Evolutionary conservation across 495 filamentous ascomycete species (phyloP), one percentile per base, ranked within the genome.

Genomic region (Aspergillus homomorphus): DNA sequence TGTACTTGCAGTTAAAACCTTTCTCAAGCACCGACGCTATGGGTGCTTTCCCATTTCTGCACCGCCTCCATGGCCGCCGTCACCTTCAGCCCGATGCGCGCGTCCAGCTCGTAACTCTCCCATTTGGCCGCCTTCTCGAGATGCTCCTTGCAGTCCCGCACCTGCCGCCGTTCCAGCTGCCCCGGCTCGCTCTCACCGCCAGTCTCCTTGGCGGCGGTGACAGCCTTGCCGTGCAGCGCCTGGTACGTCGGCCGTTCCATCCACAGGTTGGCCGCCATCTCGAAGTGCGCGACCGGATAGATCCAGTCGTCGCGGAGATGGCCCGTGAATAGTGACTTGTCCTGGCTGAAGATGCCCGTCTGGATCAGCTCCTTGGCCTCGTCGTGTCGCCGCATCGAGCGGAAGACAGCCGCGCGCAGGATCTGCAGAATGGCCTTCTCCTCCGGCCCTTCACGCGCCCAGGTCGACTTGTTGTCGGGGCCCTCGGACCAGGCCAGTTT

Each of bases 41-140:
- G 71, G 53, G 63, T 58, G 15, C 10, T 69, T 58, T 78, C 83
- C 75, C 87, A 85, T 72, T 87, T 89, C 57, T 75, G 81, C n/a
- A 98, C 70, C 0, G 88, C 94, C 63, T 90, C 86, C 64, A 88
- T 69, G 1, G 84, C 89, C 23, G 91, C 91, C 54, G 89, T 89
- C 50, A 96, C 85, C 62, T 92, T 89, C 69, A 96, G 77, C 23
- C 90, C 89, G 53, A 96, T 84, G 52, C 94, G 81, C 45, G 89
- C 87, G 69, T 98, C 95, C 33, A 98, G 77, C 46, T 94, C 85
- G 67, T 89, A 98, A 15, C 79, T 77, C 62, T 96, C 93, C 90
- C 91, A 97, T 21, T 76, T 83, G 19, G 87, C 84, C 21, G 89
- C 88, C 73, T 90, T 91, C 18, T 91, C 85, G 18, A 96, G 70